Evolutionary conservation across 2,329 filamentous ascomycete genomes (phyloP), one percentile per base, ranked within the genome.

Genomic region (Monilinia polystroma): DNA sequence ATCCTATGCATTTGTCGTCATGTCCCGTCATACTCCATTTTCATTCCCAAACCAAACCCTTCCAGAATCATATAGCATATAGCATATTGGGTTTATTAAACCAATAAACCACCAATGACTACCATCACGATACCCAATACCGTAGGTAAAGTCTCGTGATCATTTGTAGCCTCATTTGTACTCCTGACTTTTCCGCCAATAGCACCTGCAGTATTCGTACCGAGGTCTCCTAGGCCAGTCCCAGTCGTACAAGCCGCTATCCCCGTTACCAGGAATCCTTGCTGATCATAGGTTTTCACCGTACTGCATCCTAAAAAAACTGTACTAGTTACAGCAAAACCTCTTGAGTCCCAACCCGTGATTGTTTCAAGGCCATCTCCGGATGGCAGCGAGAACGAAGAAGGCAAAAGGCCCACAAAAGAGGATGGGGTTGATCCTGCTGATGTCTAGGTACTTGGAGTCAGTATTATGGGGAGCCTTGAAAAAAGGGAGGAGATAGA

Each of bases 341-440:
- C 82, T 70, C 79, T 78, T 43, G 82, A 74, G 72, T 85, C 77
- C 72, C 79, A 84, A 18, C 77, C 75, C 8, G 81, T 84, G 57
- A 80, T 74, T 26, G 78, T 75, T 68, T 76, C 72, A 75, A 71
- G 69, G 67, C 71, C 71, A 74, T 49, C 69, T 69, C 41, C 70
- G 54, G 68, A 73, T 63, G 59, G 66, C 69, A 72, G 78, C 69
- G 75, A 82, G 74, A 67, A 77, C 78, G 76, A 80, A 72, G 78
- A 81, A 73, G 77, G 82, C 73, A 77, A 86, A 74, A 62, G 77
- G 75, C 35, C 74, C 72, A 77, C 83, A 84, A 76, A 87, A 71
- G 74, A 84, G 76, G 72, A 81, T 75, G 74, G 77, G 76, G 72
- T 84, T 84, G 76, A 83, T 75, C 78, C 81, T 76, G 77, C 79